Evolutionary conservation across 2,329 filamentous ascomycete genomes (phyloP).

Genomic region (Exophiala lecanii-corni): DNA sequence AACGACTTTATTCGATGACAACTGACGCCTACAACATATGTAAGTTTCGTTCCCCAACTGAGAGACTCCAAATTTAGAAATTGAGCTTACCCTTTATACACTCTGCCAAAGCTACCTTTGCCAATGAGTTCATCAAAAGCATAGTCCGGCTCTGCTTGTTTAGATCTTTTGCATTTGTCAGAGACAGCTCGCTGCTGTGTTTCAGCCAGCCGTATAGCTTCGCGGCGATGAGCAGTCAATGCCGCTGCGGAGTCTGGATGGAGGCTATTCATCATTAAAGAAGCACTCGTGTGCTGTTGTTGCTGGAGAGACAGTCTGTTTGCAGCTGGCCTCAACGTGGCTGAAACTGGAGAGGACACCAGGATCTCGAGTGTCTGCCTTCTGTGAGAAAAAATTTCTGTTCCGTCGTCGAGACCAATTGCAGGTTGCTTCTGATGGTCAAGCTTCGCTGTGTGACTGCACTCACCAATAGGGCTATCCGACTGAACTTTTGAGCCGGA

Average conservation of each 20-base stretch:
- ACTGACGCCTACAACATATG: conserved; percentile 29
- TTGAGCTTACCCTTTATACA: conserved; percentile 43
- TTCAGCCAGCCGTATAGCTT: conserved; percentile 44
- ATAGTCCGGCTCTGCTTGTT: conserved; percentile 43
- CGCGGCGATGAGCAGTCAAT: conserved; percentile 46
- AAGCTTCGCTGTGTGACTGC: no score
- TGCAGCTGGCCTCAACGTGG: conserved; percentile 4
- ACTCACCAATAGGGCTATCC: no score
- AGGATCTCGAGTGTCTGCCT: conserved; percentile 7
- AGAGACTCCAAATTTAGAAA: background rate
- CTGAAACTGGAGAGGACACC: conserved; percentile 7
- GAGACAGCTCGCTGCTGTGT: conserved; percentile 42
- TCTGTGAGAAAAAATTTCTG: conserved; percentile 8
- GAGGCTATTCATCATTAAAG: conserved; percentile 20
- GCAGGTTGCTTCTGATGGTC: no score
- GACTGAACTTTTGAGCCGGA: background rate
- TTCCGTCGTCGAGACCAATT: background rate
- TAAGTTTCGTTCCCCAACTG: conserved; percentile 1
- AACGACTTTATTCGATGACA: conserved; percentile 39
- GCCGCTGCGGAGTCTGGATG: conserved; percentile 28
- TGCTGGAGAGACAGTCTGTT: conserved; percentile 4
- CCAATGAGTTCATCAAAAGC: conserved; percentile 49
- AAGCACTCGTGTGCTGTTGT: conserved; percentile 36
- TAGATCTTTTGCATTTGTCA: conserved; percentile 44
- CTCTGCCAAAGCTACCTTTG: conserved; percentile 48